Base-by-base conservation (phyloP, 495 filamentous ascomycete genomes). In the Penicillium mononematosum region DNA sequence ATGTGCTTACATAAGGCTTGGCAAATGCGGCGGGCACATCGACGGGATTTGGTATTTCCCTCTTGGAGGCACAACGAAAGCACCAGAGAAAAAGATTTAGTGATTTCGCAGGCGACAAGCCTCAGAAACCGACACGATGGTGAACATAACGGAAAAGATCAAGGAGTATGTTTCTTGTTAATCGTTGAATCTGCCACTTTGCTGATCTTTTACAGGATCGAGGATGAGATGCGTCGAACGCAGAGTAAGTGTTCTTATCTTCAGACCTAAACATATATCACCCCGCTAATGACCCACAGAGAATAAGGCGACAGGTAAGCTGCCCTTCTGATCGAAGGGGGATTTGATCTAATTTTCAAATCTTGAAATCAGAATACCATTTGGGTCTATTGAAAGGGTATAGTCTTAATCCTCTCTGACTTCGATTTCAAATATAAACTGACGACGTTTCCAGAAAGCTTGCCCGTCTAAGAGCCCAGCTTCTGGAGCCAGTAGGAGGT, bases 101-200 rank as follows among this genome's bases (percentile, higher is more conserved):
- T 51, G 50, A 57, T 32, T 36, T 45, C 38, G 22, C 47, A 55
- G 70, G 66, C 68, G 61, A 64, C 60, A 58, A 63, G 63, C 68
- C 67, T 58, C 57, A 61, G 9, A 50, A 61, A 73, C 76, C 70
- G 78, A 56, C 84, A 91, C 81, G 63, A 98, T 99, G 95, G 95
- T 97, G 76, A 97, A 97, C 79, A 97, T 99, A 55, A 96, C 94
- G 51, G 95, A 99, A 45, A 98, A 96, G 83, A 99, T 99, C 77
- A 99, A 98, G 78, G 92, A 96, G 92, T 94, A 76, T 65, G 87
- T 73, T 6, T 36, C 44, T 43, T 20, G 6, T 8, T 32, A 12
- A n/a, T 11, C 31, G n/a, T 29, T 59, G 25, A 53, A 31, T 49
- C 56, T 5, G 45, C 39, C 14, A 22, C 17, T 53, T 63, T 55